Base-by-base conservation (phyloP, 257 asterid species). In the Solanum corneliomulleri region DNA sequence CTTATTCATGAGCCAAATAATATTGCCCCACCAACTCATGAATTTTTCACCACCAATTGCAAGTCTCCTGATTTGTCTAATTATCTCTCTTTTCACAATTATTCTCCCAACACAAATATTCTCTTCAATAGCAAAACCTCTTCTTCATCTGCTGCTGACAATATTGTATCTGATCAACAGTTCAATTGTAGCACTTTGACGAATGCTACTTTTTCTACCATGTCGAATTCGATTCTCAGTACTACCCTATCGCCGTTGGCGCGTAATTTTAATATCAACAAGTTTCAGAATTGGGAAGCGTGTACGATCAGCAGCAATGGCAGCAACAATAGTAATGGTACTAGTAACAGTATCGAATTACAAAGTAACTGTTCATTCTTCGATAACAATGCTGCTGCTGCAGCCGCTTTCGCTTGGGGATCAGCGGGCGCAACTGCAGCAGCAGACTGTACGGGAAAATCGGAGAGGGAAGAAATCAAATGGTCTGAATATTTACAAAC, bases 401-500 rank as follows among this genome's bases (percentile, higher is more conserved):
- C 77, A 0, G 90, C 86, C 0, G 90, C 85, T 14, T 91, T 92
- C 9, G 10, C 90, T n/a, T 92, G 97, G 97, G 91, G 85, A 86
- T 56, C 56, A 87, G 84, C 86, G 11, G 27, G 70, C 18, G 33
- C 35, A 70, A 52, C 83, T 9, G 84, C 90, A 52, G 25, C 88
- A 52, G 29, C 89, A 31, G 14, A 88, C 14, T 88, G 89, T 4
- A 83, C 91, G 3, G 92, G 91, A 42, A 93, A 90, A 75, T 6
- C 91, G 1, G 92, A 86, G 81, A 91, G 87, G 85, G 96, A 93
- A 12, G 96, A 93, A 20, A 90, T 91, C 13, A 94, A 90, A 87
- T 95, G 99, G 99, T 84, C 91, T 1, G 98, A 95, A 15, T 96
- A 94, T 92, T 86, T 96, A 52, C 99, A 93, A 31, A 82, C 93